Evolutionary conservation across 2,329 filamentous ascomycete genomes (phyloP).

Genomic region (Tolypocladium album): DNA sequence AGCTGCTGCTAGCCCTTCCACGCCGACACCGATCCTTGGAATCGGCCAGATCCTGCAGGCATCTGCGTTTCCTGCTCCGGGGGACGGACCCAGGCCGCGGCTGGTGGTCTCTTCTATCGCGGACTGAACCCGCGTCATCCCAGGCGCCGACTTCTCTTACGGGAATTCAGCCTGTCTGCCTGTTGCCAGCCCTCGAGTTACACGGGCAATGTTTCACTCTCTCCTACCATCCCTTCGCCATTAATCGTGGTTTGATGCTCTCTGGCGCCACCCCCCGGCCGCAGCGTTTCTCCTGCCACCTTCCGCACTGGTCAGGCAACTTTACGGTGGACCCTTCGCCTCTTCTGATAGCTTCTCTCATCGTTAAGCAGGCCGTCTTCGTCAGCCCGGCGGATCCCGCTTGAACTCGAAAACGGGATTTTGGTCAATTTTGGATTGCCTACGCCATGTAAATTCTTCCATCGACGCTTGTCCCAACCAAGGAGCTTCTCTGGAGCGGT

Average conservation of each 20-base stretch:
- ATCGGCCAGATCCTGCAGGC: not conserved
- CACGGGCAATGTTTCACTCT: slow-evolving; percentile 14
- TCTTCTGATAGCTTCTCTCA: not conserved
- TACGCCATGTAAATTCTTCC: slow-evolving; percentile 7
- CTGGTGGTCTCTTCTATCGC: not conserved
- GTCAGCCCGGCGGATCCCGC: not conserved
- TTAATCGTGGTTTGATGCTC: slow-evolving; percentile 5
- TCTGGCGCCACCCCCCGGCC: not conserved
- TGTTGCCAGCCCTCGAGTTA: slow-evolving; percentile 10
- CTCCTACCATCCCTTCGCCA: slow-evolving; percentile 8
- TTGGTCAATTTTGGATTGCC: not conserved
- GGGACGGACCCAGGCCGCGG: not conserved
- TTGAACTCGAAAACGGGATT: not conserved
- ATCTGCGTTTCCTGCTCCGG: not conserved
- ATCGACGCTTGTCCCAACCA: not conserved
- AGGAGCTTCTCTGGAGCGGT: not conserved
- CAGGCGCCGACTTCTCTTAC: not conserved
- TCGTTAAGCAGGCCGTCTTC: not conserved
- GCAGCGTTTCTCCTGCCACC: not conserved
- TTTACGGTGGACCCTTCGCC: not conserved
- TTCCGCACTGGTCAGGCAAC: not conserved
- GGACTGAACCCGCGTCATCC: not conserved
- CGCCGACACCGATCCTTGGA: not conserved
- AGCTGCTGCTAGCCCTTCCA: not conserved
- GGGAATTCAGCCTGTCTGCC: slow-evolving; percentile 3